Conservation (phyloP, 202 grass and related monocot genomes). For the Setaria viridis region DNA sequence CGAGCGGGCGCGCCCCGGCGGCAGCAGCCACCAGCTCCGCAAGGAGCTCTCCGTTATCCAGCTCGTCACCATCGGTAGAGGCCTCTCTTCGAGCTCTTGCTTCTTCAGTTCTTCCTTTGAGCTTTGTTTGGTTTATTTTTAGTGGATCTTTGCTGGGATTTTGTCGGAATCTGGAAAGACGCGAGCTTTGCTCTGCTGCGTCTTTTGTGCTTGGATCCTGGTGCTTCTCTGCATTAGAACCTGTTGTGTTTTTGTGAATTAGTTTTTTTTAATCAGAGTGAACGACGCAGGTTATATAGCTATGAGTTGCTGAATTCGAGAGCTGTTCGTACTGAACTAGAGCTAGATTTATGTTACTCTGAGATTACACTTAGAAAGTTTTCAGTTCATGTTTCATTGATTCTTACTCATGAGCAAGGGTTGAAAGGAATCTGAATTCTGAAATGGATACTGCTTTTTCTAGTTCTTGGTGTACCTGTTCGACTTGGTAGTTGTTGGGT, state of each 20-base stretch:
- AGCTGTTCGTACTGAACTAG: neutral
- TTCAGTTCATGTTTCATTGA: neutral
- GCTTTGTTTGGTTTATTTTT: neutral
- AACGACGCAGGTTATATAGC: neutral
- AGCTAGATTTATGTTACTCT: neutral
- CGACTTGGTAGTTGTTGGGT: conserved; percentile 30
- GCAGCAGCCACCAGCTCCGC: conserved; percentile 62
- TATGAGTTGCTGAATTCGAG: neutral
- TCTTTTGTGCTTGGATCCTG: neutral
- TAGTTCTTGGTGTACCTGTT: conserved; percentile 17
- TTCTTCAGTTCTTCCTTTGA: neutral
- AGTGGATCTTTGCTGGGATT: conserved; percentile 11
- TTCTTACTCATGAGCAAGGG: neutral
- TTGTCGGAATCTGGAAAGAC: neutral
- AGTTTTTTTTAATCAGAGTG: neutral
- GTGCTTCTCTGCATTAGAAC: neutral
- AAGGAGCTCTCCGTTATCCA: conserved; percentile 87
- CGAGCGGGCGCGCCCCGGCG: conserved; percentile 57
- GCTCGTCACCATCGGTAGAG: conserved; percentile 74
- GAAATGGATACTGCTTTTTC: neutral
- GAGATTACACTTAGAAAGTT: conserved; percentile 7
- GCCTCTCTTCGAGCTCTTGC: neutral
- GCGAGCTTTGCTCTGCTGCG: neutral
- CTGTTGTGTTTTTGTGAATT: neutral
- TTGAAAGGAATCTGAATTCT: conserved; percentile 1